A percentile compares a stretch with the other conserved stretches of the same genome.
Evolutionary conservation across 2,329 filamentous ascomycete genomes (phyloP).

Genomic region (Beauveria medogensis): DNA sequence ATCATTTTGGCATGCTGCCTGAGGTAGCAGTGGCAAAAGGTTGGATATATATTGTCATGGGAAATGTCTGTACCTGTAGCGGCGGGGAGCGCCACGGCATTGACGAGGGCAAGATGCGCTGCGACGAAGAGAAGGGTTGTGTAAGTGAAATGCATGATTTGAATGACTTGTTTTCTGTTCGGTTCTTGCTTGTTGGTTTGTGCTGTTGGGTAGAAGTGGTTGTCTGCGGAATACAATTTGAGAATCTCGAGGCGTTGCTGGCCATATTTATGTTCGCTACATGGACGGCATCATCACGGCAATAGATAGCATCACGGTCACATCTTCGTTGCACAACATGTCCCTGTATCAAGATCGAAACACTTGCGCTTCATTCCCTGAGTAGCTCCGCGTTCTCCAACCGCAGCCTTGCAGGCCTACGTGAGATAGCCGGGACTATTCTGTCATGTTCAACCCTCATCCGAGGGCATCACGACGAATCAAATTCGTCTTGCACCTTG

Average conservation of each 20-base stretch:
- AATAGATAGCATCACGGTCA: neutral
- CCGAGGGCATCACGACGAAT: neutral
- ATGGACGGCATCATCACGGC: neutral
- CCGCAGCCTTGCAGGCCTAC: too few species aligned
- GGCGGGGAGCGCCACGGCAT: neutral
- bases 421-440: too few species aligned
- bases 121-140: neutral
- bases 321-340: neutral
- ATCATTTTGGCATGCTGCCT: too few species aligned
- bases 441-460: neutral
- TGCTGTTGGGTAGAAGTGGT: neutral
- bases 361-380: neutral
- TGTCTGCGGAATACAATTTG: neutral
- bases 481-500: neutral
- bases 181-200: neutral
- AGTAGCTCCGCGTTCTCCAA: too few species aligned
- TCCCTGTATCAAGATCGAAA: neutral
- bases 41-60: neutral
- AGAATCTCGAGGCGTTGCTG: neutral
- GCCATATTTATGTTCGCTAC: neutral
- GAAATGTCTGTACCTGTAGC: neutral
- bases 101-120: neutral
- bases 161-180: neutral
- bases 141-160: neutral
- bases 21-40: too few species aligned